Evolutionary conservation across 1,139 yeast species (phyloP), one percentile per base, ranked within the genome.

Genomic region (Suhomyces atakaporum): DNA sequence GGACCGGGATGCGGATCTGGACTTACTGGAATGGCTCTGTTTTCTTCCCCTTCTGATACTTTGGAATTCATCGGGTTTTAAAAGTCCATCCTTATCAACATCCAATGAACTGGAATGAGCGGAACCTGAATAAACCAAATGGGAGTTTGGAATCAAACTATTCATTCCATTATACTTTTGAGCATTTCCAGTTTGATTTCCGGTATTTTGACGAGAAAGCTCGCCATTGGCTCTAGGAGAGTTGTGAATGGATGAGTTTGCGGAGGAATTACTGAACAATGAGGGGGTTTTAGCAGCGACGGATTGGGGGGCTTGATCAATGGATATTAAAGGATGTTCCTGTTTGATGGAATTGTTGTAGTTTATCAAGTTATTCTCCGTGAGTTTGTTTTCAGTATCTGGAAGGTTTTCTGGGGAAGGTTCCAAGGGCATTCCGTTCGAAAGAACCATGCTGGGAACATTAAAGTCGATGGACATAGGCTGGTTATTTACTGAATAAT

Each of bases 221-320:
- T 36, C 36, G 28, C 25, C 11, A 30, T 28, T 16, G 27, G 16
- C 33, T 3, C 43, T 34, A 4, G 59, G 57, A 4, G 60, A 53
- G 39, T 55, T 54, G 34, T 47, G 52, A 11, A 49, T 43, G 4
- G 66, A 56, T 2, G 70, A 63, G 39, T 58, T 60, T 18, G 63
- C 66, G 9, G 67, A 60, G 2, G 72, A 65, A 45, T 68, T 69
- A 42, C 73, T 64, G 47, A 71, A 71, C 15, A 71, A 53, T 6
- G 75, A 69, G 1, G 76, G 77, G 1, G 76, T 70, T 38, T 56
- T 57, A 3, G 69, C 62, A 2, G 69, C 68, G 5, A 59, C 47
- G 4, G 50, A 52, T 22, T 63, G 70, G 3, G 70, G 69, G 0
- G 63, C 71, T 41, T 48, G 66, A 32, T 57, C 64, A 32, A 62